Percentiles rank a stretch among this genome's conserved stretches.
Conservation (phyloP, 192 early-diverging fungal genomes). For the Cladochytrium replicatum region DNA sequence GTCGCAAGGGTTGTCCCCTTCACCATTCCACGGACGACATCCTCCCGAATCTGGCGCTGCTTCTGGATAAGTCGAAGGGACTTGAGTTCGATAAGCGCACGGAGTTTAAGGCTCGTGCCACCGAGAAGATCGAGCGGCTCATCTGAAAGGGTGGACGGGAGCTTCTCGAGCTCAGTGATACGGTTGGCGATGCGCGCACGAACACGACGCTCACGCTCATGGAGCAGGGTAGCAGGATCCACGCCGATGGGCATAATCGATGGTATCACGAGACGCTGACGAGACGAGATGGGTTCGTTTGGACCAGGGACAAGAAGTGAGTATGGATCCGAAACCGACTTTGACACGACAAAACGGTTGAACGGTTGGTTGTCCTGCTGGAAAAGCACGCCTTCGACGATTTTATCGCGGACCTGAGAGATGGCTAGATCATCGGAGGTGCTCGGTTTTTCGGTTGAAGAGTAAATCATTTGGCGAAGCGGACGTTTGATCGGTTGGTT, state of each 20-base stretch:
- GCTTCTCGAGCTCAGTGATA: slow-evolving; percentile 62
- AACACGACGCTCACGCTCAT: slow-evolving; percentile 70
- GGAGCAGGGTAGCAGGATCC: slow-evolving; percentile 62
- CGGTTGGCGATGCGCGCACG: slow-evolving; percentile 62
- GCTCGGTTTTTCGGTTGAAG: no score
- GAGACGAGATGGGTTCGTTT: no score
- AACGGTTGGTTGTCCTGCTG: no score
- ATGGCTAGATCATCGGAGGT: no score
- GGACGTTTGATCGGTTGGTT: no score
- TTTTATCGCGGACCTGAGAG: no score
- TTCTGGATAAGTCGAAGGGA: slow-evolving; percentile 65
- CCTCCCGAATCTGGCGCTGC: slow-evolving; percentile 54
- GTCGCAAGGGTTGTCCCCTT: slow-evolving; percentile 71
- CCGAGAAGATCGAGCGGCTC: slow-evolving; percentile 18
- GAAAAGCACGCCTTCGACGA: no score
- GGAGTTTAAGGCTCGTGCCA: slow-evolving; percentile 51
- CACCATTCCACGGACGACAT: slow-evolving; percentile 61
- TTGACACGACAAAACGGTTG: no score
- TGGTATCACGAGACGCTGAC: slow-evolving; percentile 20
- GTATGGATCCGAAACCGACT: no score
- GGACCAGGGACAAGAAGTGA: no score
- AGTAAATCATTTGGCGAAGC: no score
- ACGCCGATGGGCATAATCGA: slow-evolving; percentile 53
- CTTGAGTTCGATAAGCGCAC: slow-evolving; percentile 83
- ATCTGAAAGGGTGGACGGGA: slow-evolving; percentile 58